A percentile compares a stretch with the other conserved stretches of the same genome.
phyloP scores from a whole-genome alignment of 2,329 filamentous ascomycete species.

The Penicillium sp. region DNA sequence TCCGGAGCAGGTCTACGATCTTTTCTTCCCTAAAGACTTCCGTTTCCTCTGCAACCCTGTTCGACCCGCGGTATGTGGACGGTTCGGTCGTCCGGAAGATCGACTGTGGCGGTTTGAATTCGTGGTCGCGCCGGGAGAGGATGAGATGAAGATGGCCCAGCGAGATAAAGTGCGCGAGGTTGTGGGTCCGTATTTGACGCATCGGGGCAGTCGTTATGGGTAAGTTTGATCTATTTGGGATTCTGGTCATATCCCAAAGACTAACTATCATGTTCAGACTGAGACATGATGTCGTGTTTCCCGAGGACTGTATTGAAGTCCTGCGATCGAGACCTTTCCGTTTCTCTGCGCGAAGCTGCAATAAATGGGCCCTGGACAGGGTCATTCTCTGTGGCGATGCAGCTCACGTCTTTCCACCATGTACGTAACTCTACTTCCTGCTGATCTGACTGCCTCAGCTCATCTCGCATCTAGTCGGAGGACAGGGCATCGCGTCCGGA shows the following conservation, averaged over 20 bases:
- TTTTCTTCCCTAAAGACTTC: slow-evolving; percentile 52
- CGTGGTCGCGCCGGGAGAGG: slow-evolving; percentile 35
- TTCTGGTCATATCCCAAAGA: not conserved
- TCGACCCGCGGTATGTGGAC: slow-evolving; percentile 50
- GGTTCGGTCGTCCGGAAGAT: slow-evolving; percentile 48
- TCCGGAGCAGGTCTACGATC: slow-evolving; percentile 53
- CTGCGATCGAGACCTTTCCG: slow-evolving; percentile 52
- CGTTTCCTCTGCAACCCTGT: slow-evolving; percentile 51
- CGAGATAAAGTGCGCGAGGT: slow-evolving; percentile 25
- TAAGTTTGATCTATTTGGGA: slow-evolving; percentile 10
- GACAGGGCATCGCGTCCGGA: slow-evolving; percentile 48
- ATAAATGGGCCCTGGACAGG: slow-evolving; percentile 50
- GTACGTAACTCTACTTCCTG: slow-evolving; percentile 27
- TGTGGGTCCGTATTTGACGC: slow-evolving; percentile 34
- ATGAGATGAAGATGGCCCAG: slow-evolving; percentile 34
- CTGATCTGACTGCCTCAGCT: not conserved
- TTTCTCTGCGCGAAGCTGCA: slow-evolving; percentile 53
- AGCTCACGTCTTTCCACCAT: slow-evolving; percentile 58
- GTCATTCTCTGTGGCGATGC: slow-evolving; percentile 55
- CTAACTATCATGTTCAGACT: slow-evolving; percentile 21
- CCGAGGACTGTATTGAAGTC: slow-evolving; percentile 52
- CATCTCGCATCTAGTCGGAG: slow-evolving; percentile 36
- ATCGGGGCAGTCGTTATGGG: slow-evolving; percentile 32
- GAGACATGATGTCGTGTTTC: slow-evolving; percentile 40
- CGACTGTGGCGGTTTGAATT: slow-evolving; percentile 52